A percentile compares a stretch with the other conserved stretches of the same genome.
phyloP scores from a whole-genome alignment of 2,329 filamentous ascomycete genomes.

The Stemphylium beticola region DNA sequence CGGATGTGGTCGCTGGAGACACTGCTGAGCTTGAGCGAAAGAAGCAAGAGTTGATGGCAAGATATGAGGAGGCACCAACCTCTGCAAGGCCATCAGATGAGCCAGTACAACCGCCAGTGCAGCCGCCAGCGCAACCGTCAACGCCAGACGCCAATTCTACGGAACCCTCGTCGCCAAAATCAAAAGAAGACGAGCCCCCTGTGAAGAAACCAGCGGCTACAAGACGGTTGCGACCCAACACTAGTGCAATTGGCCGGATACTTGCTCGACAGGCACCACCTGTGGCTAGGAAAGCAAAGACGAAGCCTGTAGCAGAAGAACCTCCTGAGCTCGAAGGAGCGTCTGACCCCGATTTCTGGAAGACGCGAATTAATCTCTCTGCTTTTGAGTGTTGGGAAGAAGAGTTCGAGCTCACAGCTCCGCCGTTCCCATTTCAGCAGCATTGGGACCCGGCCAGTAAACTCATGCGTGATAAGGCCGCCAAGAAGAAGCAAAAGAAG shows the following conservation, averaged over 20 bases:
- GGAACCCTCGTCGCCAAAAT: background rate
- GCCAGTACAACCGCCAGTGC: background rate
- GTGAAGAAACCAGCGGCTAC: conserved; percentile 16
- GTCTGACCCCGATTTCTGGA: conserved; percentile 70
- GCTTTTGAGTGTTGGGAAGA: conserved; percentile 83
- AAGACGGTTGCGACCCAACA: conserved; percentile 35
- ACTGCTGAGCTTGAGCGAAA: conserved; percentile 27
- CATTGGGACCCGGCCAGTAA: conserved; percentile 83
- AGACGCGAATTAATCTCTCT: conserved; percentile 72
- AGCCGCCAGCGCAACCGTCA: background rate
- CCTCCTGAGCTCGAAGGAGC: conserved; percentile 32
- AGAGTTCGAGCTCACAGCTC: conserved; percentile 66
- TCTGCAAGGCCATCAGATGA: background rate
- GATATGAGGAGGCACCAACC: conserved; percentile 11
- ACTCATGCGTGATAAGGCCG: conserved; percentile 61
- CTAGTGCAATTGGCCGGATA: conserved; percentile 39
- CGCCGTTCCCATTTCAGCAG: conserved; percentile 89
- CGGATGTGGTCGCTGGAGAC: conserved; percentile 9
- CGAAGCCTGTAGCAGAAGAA: conserved; percentile 23
- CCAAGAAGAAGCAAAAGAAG: conserved; percentile 62
- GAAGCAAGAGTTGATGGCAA: conserved; percentile 33
- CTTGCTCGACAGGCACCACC: conserved; percentile 37
- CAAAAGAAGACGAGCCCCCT: background rate
- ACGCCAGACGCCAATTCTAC: conserved; percentile 4
- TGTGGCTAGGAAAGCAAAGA: conserved; percentile 27